A percentile compares a stretch with the other conserved stretches of the same genome.
Conservation (phyloP, 768 basidiomycete species). For the Boletus sensibilis region DNA sequence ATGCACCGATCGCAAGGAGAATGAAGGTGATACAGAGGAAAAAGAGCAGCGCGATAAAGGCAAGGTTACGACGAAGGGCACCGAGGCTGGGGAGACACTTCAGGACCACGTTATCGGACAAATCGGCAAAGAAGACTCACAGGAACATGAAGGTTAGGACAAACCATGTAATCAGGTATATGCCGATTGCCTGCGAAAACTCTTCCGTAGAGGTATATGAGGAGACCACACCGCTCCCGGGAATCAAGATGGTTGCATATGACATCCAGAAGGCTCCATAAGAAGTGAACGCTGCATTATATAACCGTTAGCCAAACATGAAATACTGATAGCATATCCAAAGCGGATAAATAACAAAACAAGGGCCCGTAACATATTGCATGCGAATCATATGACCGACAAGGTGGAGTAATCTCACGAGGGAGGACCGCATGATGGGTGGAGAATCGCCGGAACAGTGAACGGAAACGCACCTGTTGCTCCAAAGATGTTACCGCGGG, state of each 20-base stretch:
- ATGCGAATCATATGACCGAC: background rate
- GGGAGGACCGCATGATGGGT: background rate
- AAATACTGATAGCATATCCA: background rate
- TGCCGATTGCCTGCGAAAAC: conserved; percentile 60
- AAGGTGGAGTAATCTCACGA: background rate
- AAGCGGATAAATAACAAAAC: background rate
- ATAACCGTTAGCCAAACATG: background rate
- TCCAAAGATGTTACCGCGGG: conserved; percentile 66
- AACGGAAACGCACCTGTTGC: conserved; percentile 55
- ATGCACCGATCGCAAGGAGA: conserved; percentile 42
- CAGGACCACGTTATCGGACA: background rate
- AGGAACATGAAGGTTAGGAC: conserved; percentile 66
- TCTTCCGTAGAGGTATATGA: conserved; percentile 47
- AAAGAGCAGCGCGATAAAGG: conserved; percentile 49
- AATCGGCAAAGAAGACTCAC: conserved; percentile 37
- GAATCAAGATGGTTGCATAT: conserved; percentile 70
- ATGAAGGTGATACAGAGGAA: conserved; percentile 55
- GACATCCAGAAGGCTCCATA: conserved; percentile 92
- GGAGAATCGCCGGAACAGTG: background rate
- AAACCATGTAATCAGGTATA: conserved; percentile 74
- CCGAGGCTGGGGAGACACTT: conserved; percentile 38
- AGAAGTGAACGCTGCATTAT: conserved; percentile 62
- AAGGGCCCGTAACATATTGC: background rate
- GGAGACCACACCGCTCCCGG: conserved; percentile 57
- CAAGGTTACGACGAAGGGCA: conserved; percentile 49